Evolutionary conservation across 164 flowering plant species (phyloP), one percentile per base, ranked within the genome.

Genomic region (Macadamia integrifolia): DNA sequence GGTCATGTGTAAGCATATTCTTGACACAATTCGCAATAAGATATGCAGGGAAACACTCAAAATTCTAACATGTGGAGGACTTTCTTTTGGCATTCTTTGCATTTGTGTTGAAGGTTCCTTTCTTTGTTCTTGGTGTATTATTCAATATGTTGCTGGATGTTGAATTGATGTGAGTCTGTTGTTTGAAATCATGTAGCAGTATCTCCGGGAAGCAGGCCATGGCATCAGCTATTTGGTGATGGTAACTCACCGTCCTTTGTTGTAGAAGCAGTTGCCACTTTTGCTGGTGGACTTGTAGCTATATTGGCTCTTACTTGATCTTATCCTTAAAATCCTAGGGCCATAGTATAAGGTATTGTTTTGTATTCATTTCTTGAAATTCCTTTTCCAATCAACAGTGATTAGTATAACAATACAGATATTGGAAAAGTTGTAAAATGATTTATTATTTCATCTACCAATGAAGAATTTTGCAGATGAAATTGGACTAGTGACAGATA

Each of bases 171-270:
- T 15, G 63, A 56, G 6, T 64, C 68, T 72, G 46, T 17, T 75
- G 49, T 72, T 57, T 76, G 69, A 44, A 42, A 58, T 62, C 80
- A 95, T 97, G 81, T 89, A 44, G 72, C 88, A 62, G 98, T 90
- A 67, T 88, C 94, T 43, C 44, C 85, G 71, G 95, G 92, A 75
- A 82, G 87, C 81, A 98, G 99, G 70, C 98, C 97, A 49, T 88
- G 88, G 97, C 97, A 89, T 79, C 90, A 87, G 71, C 85, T 92
- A 50, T 86, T 92, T 81, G 96, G 97, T 48, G 94, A 96, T 60
- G 98, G 96, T 61, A 90, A 94, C 79, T 82, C 96, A 18, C 93
- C 94, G 55, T 87, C 94, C 53, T 77, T 94, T 32, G 94, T 81
- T 31, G 88, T 86, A 59, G 97, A 80, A 74, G 91, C 86, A 68